Conservation (phyloP, 176 grass and related monocot species). For the Chrysopogon serrulatus region DNA sequence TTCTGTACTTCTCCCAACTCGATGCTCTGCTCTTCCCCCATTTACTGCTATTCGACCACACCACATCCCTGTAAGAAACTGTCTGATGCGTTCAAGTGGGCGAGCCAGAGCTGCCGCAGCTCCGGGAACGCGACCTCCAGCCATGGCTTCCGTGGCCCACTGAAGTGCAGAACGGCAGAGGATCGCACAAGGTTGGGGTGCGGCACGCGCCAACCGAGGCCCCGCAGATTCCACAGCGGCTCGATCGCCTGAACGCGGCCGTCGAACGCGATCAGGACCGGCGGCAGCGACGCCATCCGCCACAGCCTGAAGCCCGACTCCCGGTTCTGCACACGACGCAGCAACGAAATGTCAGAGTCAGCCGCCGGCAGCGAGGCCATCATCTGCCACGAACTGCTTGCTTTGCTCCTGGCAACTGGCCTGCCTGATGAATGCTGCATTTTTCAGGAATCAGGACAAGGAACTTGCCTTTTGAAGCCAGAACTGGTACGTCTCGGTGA, state of each 20-base stretch:
- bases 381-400: not conserved
- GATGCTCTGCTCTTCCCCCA: not conserved
- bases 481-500: slow-evolving; percentile 45
- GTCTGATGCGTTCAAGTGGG: slow-evolving; percentile 62
- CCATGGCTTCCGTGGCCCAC: slow-evolving; percentile 90
- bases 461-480: slow-evolving; percentile 74
- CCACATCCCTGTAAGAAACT: slow-evolving; percentile 66
- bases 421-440: not conserved
- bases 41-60: slow-evolving; percentile 35
- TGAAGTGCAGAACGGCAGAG: slow-evolving; percentile 81
- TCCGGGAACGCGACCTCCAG: slow-evolving; percentile 62
- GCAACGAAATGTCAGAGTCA: not conserved
- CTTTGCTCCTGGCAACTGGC: not conserved
- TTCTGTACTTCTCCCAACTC: not conserved
- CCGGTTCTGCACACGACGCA: slow-evolving; percentile 58
- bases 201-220: slow-evolving; percentile 56
- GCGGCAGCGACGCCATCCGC: slow-evolving; percentile 63
- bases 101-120: slow-evolving; percentile 63
- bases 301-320: slow-evolving; percentile 60
- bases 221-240: slow-evolving; percentile 61
- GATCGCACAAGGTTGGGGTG: slow-evolving; percentile 44
- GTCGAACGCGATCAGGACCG: slow-evolving; percentile 76
- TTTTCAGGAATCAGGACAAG: not conserved
- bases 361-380: not conserved
- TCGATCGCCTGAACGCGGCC: slow-evolving; percentile 49